phyloP scores from a whole-genome alignment of 2,329 filamentous ascomycete species.

The Aspergillus intermedius region DNA sequence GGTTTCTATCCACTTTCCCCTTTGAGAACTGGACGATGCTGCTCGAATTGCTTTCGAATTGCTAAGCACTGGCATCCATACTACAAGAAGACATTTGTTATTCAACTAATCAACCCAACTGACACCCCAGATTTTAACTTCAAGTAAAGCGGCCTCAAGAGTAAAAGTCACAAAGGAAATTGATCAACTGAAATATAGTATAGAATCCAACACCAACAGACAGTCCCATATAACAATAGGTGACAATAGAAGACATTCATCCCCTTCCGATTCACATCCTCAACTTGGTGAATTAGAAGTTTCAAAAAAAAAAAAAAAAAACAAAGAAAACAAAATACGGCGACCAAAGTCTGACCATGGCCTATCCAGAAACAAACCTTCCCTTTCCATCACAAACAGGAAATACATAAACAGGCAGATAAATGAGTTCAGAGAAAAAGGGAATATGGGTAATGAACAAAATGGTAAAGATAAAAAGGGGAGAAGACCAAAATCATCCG shows the following conservation, averaged over 20 bases:
- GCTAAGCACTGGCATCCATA: no score
- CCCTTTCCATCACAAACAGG: conserved; percentile 16
- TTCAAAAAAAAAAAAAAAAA: conserved; percentile 7
- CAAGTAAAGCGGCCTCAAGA: neutral
- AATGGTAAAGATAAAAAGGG: conserved; percentile 17
- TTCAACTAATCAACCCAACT: no score
- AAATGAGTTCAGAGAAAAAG: conserved; percentile 26
- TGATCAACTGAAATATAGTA: conserved; percentile 9
- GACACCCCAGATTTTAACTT: no score
- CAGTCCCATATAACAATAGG: conserved; percentile 13
- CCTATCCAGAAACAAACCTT: conserved; percentile 21
- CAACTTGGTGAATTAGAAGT: conserved; percentile 15
- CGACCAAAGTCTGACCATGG: conserved; percentile 20
- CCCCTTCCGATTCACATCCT: conserved; percentile 6
- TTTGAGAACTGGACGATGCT: no score
- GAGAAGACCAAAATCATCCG: conserved; percentile 11
- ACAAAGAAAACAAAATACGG: conserved; percentile 9
- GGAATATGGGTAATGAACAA: conserved; percentile 21
- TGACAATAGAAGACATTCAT: neutral
- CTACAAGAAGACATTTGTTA: no score
- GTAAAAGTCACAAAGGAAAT: neutral
- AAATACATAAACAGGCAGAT: conserved; percentile 21
- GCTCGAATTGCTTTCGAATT: no score
- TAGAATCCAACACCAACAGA: conserved; percentile 10
- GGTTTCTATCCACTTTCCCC: no score